Evolutionary conservation across 306 rosid genomes (phyloP).

Genomic region (Lupinus albus): DNA sequence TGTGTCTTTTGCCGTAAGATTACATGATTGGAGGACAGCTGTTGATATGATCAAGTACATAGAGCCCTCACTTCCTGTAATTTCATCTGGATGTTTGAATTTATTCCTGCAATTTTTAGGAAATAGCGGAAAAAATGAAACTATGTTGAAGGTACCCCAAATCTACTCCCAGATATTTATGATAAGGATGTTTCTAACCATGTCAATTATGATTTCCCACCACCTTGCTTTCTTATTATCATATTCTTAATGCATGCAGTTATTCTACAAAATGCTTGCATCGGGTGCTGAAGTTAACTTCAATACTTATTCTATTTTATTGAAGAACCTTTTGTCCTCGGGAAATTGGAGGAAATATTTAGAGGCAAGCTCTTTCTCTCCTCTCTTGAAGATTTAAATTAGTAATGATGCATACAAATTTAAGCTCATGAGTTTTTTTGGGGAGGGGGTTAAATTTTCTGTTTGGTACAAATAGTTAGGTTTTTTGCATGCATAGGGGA

Average conservation of each 20-base stretch:
- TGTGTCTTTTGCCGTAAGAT: conserved; percentile 53
- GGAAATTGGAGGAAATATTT: conserved; percentile 97
- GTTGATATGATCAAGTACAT: conserved; percentile 65
- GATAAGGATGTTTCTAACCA: conserved; percentile 23
- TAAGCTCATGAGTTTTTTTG: conserved; percentile 6
- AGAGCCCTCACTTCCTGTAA: conserved; percentile 71
- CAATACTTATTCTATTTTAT: conserved; percentile 73
- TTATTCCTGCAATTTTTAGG: conserved; percentile 78
- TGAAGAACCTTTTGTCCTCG: conserved; percentile 79
- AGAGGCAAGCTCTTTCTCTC: conserved; percentile 58
- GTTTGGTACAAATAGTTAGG: conserved; percentile 11
- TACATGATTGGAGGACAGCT: conserved; percentile 86
- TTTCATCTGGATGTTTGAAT: conserved; percentile 71
- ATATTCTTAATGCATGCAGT: conserved; percentile 50
- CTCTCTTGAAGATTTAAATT: conserved; percentile 11
- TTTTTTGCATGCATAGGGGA: conserved; percentile 28
- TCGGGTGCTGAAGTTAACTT: conserved; percentile 65
- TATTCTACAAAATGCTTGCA: conserved; percentile 78
- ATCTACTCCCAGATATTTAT: conserved; percentile 28
- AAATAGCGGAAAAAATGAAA: conserved; percentile 80
- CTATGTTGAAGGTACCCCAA: conserved; percentile 77
- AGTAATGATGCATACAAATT: conserved; percentile 23
- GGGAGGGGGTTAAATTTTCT: conserved; percentile 13
- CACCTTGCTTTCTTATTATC: conserved; percentile 30
- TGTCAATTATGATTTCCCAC: conserved; percentile 38